Base-by-base conservation (phyloP, 2,329 filamentous ascomycete genomes). In the Fusarium sp. region DNA sequence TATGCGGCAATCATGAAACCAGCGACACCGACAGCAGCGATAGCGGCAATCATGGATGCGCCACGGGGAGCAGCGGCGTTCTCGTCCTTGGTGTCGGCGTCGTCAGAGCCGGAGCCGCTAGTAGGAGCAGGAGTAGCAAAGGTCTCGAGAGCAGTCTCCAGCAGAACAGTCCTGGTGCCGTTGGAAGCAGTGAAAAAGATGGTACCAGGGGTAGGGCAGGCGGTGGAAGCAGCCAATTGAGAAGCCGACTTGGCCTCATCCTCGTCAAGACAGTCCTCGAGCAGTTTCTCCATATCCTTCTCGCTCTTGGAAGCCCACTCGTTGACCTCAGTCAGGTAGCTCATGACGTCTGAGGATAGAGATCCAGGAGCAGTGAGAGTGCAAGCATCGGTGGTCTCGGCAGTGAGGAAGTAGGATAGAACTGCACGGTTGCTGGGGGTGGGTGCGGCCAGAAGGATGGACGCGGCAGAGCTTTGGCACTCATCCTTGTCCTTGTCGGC, bases 151-250 rank as follows among this genome's bases (percentile, higher is more conserved):
- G 58, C 44, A 28, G 66, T 50, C 13, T 63, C 13, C 10, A 69
- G 18, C 15, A 39, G 28, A 8, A 66, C 52, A 34, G 62, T 67
- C 51, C 63, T 11, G 4, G 66, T 69, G 15, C 39, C 39, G 49
- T 45, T 70, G 15, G 40, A 57, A 31, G 52, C 46, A 14, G 66
- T 70, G 51, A 69, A 69, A 24, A 53, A 7, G 18, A 69, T 6
- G 1, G 22, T 61, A 15, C 65, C 66, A 14, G 28, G 22, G 3
- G 44, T 62, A 31, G 66, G n/a, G 20, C 65, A 68, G 14, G 6
- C 36, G 15, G 20, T 31, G 9, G 28, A 10, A 31, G 28, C 10
- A 31, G 28, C 28, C 9, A 11, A 4, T 10, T 31, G 9, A 31
- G 28, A 31, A 14, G 22, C 10, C 2, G 39, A 11, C 2, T 39